Evolutionary conservation across 2,329 filamentous ascomycete species (phyloP).

Genomic region (Phialocephala subalpina): DNA sequence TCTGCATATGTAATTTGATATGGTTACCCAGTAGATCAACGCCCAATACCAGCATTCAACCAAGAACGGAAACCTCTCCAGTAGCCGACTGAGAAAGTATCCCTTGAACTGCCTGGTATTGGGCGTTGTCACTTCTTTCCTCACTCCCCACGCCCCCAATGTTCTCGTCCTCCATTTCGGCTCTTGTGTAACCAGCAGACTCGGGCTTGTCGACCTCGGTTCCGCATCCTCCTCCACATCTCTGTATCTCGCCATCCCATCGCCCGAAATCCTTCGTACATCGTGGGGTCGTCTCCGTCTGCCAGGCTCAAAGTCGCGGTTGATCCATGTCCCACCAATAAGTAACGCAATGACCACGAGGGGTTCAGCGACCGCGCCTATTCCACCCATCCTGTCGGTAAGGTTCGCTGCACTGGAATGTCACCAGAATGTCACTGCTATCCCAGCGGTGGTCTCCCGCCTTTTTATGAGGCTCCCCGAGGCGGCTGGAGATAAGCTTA

Average conservation of each 20-base stretch:
- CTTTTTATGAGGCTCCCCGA: neutral
- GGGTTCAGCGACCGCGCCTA: slow-evolving; percentile 67
- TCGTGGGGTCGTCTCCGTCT: slow-evolving; percentile 21
- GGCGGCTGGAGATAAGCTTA: slow-evolving; percentile 6
- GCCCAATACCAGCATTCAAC: slow-evolving; percentile 83
- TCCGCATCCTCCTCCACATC: neutral
- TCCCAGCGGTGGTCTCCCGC: neutral
- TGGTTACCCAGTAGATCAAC: slow-evolving; percentile 74
- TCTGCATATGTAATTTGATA: neutral
- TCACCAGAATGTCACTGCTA: slow-evolving; percentile 15
- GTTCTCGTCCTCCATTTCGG: slow-evolving; percentile 57
- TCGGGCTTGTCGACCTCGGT: slow-evolving; percentile 42
- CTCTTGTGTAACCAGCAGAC: slow-evolving; percentile 44
- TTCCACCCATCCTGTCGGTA: slow-evolving; percentile 46
- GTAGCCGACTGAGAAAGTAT: slow-evolving; percentile 67
- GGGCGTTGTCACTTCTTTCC: slow-evolving; percentile 60
- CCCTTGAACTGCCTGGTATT: slow-evolving; percentile 68
- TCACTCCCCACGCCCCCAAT: slow-evolving; percentile 54
- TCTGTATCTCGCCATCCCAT: slow-evolving; percentile 12
- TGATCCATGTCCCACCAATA: slow-evolving; percentile 68
- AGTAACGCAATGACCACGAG: slow-evolving; percentile 66
- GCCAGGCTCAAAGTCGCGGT: slow-evolving; percentile 54
- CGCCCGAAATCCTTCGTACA: slow-evolving; percentile 19
- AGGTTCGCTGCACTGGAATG: neutral
- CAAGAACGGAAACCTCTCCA: slow-evolving; percentile 74